A percentile compares a stretch with the other conserved stretches of the same genome.
phyloP scores from a whole-genome alignment of 768 basidiomycete genomes.

The Fibroporia radiculosa region DNA sequence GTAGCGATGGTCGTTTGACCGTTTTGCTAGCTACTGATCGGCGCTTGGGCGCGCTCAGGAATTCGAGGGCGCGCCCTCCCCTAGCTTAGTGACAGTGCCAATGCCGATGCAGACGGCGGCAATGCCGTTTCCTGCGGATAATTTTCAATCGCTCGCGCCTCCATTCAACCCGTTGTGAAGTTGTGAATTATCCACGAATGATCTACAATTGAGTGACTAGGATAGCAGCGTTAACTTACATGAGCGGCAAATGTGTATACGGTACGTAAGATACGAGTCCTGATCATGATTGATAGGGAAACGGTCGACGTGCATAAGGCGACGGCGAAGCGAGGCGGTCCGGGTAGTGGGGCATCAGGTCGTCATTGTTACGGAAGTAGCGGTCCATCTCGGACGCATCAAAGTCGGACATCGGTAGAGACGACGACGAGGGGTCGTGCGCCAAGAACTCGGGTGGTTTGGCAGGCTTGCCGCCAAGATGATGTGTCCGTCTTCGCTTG shows the following conservation, averaged over 20 bases:
- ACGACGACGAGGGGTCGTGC: constrained; percentile 17
- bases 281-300: constrained; percentile 8
- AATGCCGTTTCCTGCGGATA: constrained; percentile 17
- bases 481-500: constrained; percentile 65
- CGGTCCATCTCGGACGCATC: constrained; percentile 67
- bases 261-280: background rate
- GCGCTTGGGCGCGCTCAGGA: constrained; percentile 19
- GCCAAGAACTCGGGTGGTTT: constrained; percentile 7
- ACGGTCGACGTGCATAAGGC: constrained; percentile 12
- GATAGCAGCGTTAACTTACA: constrained; percentile 8
- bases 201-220: constrained; percentile 11
- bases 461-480: constrained; percentile 36
- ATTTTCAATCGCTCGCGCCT: constrained; percentile 17
- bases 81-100: constrained; percentile 20
- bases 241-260: background rate
- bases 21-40: constrained; percentile 8
- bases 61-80: constrained; percentile 25
- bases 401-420: constrained; percentile 44
- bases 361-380: constrained; percentile 49
- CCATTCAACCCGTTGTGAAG: constrained; percentile 19
- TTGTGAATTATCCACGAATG: constrained; percentile 10
- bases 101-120: constrained; percentile 12
- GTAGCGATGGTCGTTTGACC: constrained; percentile 21
- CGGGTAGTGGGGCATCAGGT: constrained; percentile 20
- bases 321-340: constrained; percentile 17